A percentile compares a stretch with the other conserved stretches of the same genome.
phyloP scores from a whole-genome alignment of 495 filamentous ascomycete genomes.

The Penicillium silybi region DNA sequence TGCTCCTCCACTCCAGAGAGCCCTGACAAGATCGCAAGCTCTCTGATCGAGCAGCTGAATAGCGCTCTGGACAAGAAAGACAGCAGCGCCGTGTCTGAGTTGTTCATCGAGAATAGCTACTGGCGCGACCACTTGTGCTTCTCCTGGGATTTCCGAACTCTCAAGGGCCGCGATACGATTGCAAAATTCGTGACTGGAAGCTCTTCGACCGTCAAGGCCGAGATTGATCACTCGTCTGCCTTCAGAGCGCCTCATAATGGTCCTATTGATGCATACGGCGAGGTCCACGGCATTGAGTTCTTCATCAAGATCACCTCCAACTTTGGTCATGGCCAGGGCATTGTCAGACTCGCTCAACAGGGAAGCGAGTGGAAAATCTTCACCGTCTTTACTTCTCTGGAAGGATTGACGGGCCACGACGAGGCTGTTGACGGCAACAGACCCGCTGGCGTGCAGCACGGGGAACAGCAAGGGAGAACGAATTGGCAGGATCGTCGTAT shows the following conservation, averaged over 20 bases:
- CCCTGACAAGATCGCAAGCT: conserved; percentile 40
- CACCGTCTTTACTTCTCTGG: conserved; percentile 56
- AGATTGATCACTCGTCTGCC: conserved; percentile 45
- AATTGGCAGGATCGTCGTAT: conserved; percentile 66
- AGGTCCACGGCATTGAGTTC: conserved; percentile 50
- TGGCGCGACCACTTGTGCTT: conserved; percentile 43
- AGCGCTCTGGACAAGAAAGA: conserved; percentile 35
- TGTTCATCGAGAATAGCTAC: conserved; percentile 48
- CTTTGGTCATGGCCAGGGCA: conserved; percentile 50
- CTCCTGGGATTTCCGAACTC: conserved; percentile 46
- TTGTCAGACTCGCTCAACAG: conserved; percentile 50
- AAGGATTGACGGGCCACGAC: conserved; percentile 44
- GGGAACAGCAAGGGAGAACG: conserved; percentile 47
- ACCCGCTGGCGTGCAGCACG: conserved; percentile 46
- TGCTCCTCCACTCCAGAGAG: conserved; percentile 34
- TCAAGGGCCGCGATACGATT: conserved; percentile 53
- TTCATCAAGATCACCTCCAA: conserved; percentile 45
- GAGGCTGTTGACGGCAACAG: conserved; percentile 37
- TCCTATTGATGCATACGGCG: conserved; percentile 46
- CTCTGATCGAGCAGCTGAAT: conserved; percentile 48
- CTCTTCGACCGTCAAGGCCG: conserved; percentile 38
- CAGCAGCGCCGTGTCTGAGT: conserved; percentile 18
- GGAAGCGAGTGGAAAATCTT: conserved; percentile 60
- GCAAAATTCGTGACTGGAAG: conserved; percentile 39
- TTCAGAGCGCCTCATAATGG: conserved; percentile 45